phyloP scores from a whole-genome alignment of 73 alveolate species.

The Tetrahymena malaccensis region DNA sequence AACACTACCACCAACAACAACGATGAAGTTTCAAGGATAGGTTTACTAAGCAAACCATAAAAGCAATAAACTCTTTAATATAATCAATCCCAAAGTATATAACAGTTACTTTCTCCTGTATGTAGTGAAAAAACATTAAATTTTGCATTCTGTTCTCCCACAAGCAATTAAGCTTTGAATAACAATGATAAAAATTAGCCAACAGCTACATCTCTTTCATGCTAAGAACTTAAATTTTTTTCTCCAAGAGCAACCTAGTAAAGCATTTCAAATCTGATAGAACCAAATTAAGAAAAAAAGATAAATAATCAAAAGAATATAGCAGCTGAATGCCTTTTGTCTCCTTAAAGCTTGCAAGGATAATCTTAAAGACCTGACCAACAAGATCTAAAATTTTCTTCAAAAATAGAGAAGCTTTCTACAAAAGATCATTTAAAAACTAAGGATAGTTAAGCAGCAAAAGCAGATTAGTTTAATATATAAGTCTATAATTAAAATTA shows the following conservation, averaged over 20 bases:
- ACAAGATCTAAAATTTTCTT: no score
- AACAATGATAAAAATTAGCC: background rate
- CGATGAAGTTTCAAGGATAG: background rate
- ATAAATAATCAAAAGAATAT: no score
- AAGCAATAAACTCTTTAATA: no score
- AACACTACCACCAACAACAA: background rate
- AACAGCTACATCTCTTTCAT: background rate
- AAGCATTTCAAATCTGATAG: background rate
- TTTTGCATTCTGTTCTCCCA: background rate
- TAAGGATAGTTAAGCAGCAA: no score
- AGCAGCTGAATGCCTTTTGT: no score
- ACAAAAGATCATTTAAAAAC: background rate
- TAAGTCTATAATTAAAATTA: no score
- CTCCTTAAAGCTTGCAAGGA: background rate
- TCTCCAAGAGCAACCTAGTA: background rate
- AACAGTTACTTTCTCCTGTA: background rate
- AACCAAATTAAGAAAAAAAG: background rate
- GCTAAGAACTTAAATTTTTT: background rate
- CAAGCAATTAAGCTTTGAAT: background rate
- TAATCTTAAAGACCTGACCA: background rate
- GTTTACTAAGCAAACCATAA: background rate
- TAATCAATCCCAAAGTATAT: no score
- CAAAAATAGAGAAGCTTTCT: background rate
- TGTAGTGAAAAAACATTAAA: background rate
- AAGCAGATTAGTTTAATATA: no score